phyloP scores from a whole-genome alignment of 257 asterid genomes.

The Voacanga thouarsii region DNA sequence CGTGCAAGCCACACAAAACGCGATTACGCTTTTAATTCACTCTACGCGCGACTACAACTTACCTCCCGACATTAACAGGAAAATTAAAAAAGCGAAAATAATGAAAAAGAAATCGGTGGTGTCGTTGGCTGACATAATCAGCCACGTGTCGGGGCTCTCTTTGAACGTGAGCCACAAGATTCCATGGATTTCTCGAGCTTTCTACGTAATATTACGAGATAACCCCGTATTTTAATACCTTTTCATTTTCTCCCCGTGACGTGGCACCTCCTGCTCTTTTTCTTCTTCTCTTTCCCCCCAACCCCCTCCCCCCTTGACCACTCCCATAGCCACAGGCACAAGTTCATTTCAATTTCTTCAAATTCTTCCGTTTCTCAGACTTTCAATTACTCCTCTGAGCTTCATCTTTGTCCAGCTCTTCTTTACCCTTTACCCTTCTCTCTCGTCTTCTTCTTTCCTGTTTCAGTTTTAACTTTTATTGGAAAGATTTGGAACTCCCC shows the following conservation, averaged over 20 bases:
- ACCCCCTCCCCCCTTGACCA: slow-evolving; percentile 22
- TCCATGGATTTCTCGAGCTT: slow-evolving; percentile 49
- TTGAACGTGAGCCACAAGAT: slow-evolving; percentile 69
- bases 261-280: slow-evolving; percentile 42
- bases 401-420: slow-evolving; percentile 4
- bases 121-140: slow-evolving; percentile 38
- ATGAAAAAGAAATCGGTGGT: slow-evolving; percentile 30
- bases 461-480: background rate
- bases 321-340: slow-evolving; percentile 9
- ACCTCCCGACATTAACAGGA: background rate
- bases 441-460: background rate
- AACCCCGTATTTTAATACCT: background rate
- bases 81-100: background rate
- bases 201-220: slow-evolving; percentile 16
- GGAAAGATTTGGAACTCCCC: background rate
- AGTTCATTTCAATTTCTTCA: background rate
- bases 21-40: background rate
- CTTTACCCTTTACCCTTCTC: background rate
- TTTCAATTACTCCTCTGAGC: background rate
- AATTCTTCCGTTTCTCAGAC: background rate
- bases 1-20: background rate
- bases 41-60: slow-evolving; percentile 1
- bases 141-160: slow-evolving; percentile 62
- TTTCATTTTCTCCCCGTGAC: slow-evolving; percentile 34
- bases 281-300: slow-evolving; percentile 8